These are phyloP conservation scores for Porcisia deanei DNA, from an alignment of 208 protist species.

Conservation along the genomic window DNA sequence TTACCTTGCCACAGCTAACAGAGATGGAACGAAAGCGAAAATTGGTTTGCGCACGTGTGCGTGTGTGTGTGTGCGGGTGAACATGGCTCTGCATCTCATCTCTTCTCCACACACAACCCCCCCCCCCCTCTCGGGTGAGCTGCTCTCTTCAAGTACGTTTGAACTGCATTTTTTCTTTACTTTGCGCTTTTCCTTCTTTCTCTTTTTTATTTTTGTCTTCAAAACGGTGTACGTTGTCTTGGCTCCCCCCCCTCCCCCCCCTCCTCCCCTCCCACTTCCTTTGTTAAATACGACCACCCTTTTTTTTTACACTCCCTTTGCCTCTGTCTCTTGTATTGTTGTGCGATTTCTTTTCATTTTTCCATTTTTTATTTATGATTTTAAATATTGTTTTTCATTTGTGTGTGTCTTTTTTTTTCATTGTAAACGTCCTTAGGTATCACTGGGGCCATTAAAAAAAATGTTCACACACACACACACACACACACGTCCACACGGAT, in stretches of 20 bases:
- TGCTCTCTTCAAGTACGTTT: too few species aligned
- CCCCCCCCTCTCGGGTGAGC: too few species aligned
- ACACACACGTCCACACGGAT: slow-evolving; percentile 1
- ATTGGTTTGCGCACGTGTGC: too few species aligned
- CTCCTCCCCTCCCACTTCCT: not conserved
- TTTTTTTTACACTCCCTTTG: not conserved
- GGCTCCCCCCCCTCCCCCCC: not conserved
- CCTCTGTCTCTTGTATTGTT: slow-evolving; percentile 1
- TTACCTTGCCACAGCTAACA: too few species aligned
- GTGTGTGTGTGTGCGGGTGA: too few species aligned
- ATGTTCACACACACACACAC: not conserved
- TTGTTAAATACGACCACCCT: too few species aligned
- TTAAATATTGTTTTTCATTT: slow-evolving; percentile 11
- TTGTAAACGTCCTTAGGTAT: not conserved
- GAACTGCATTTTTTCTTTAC: not conserved
- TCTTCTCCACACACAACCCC: too few species aligned
- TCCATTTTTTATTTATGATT: not conserved
- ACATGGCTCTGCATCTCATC: too few species aligned
- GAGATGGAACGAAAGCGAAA: too few species aligned
- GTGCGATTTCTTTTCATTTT: slow-evolving; percentile 8
- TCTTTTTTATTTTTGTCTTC: not conserved
- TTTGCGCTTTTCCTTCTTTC: not conserved
- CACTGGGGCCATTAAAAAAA: not conserved
- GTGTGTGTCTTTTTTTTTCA: not conserved
- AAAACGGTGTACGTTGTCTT: not conserved